These are phyloP conservation scores for Salicornia ramosissima DNA, from an alignment of 148 eudicot species.

Conservation along the genomic window DNA sequence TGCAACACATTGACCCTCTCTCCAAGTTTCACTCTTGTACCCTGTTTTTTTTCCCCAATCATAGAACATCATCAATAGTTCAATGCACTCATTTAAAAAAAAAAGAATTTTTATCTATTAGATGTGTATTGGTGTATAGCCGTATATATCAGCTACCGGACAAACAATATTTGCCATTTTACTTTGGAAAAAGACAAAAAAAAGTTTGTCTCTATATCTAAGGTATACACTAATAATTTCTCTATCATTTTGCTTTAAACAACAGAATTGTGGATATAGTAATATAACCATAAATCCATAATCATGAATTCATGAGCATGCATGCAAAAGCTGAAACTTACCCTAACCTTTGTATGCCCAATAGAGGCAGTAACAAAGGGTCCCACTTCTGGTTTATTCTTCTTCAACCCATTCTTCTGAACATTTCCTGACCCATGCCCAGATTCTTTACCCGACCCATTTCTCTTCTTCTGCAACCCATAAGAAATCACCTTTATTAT, in stretches of 20 bases:
- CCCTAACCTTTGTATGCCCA: conserved; percentile 29
- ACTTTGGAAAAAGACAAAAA: too few relatives aligned
- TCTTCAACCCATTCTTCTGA: conserved; percentile 27
- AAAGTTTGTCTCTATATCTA: too few relatives aligned
- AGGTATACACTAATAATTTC: too few relatives aligned
- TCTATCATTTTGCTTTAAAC: too few relatives aligned
- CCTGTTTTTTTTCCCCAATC: conserved; percentile 3
- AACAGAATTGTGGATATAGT: too few relatives aligned
- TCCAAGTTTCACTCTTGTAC: conserved; percentile 35
- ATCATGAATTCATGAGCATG: too few relatives aligned
- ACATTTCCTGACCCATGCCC: conserved; percentile 13
- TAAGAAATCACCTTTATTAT: not conserved
- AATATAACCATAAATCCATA: too few relatives aligned
- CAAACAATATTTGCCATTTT: too few relatives aligned
- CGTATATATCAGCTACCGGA: too few relatives aligned
- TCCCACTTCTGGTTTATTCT: conserved; percentile 27
- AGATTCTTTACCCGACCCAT: conserved; percentile 29
- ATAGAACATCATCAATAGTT: not conserved
- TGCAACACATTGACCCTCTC: conserved; percentile 35
- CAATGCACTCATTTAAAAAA: too few relatives aligned
- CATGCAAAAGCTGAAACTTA: conserved; percentile 22
- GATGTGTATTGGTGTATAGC: too few relatives aligned
- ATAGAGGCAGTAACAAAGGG: not conserved
- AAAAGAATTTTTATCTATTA: too few relatives aligned
- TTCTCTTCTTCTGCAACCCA: conserved; percentile 31